phyloP scores from a whole-genome alignment of 495 filamentous ascomycete species.

The Penicillium ucsense region DNA sequence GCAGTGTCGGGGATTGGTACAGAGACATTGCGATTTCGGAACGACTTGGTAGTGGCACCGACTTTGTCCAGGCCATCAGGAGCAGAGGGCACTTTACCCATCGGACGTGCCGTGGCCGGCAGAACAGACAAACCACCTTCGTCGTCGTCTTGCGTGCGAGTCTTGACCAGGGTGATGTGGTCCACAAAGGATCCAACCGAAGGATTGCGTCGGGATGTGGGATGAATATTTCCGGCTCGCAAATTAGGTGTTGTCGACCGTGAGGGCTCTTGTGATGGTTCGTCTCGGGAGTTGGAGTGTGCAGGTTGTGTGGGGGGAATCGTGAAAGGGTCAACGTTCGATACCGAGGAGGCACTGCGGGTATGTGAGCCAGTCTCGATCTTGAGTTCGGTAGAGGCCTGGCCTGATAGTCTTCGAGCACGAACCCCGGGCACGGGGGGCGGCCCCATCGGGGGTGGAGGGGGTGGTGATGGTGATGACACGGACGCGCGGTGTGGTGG shows the following conservation, averaged over 20 bases:
- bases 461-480: constrained; percentile 25
- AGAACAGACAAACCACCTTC: constrained; percentile 26
- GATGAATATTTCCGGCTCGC: constrained; percentile 11
- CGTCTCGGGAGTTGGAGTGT: constrained; percentile 23
- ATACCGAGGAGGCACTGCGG: constrained; percentile 28
- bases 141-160: constrained; percentile 33
- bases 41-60: constrained; percentile 64
- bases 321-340: constrained; percentile 33
- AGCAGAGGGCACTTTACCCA: constrained; percentile 41
- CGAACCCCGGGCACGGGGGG: constrained; percentile 53
- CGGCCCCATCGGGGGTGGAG: constrained; percentile 22
- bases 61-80: constrained; percentile 59
- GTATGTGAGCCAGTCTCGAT: constrained; percentile 65
- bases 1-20: constrained; percentile 59
- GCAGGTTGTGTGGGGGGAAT: constrained; percentile 11
- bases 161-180: constrained; percentile 27
- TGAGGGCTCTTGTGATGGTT: constrained; percentile 12
- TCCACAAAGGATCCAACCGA: constrained; percentile 26
- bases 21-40: constrained; percentile 65
- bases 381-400: constrained; percentile 70
- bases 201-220: constrained; percentile 18
- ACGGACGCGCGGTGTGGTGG: constrained; percentile 15
- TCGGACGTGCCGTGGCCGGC: constrained; percentile 36
- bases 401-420: constrained; percentile 71
- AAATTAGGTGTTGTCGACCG: constrained; percentile 14